Evolutionary conservation across 78 protist genomes (phyloP).

Genomic region (Chrysochromulina tobinii): DNA sequence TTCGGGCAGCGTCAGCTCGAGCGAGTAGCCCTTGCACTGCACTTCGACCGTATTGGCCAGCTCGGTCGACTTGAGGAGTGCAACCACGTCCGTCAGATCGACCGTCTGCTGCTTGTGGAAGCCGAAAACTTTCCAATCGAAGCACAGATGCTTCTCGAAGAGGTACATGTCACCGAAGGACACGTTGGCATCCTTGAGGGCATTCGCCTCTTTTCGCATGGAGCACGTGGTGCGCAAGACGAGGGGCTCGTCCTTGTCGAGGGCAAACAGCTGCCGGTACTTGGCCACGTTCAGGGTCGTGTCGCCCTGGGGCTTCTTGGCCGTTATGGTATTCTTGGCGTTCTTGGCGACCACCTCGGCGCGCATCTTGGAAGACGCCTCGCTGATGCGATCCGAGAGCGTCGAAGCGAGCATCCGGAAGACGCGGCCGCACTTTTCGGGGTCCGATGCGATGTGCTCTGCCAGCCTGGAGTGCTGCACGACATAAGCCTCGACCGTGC

Average conservation of each 20-base stretch:
- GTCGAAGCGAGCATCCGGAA: background rate
- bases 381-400: too few relatives aligned
- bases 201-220: background rate
- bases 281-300: too few relatives aligned
- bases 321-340: too few relatives aligned
- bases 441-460: background rate
- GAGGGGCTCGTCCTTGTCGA: too few relatives aligned
- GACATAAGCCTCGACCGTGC: background rate
- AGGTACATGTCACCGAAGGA: background rate
- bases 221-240: background rate
- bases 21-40: background rate
- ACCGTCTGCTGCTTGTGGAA: background rate
- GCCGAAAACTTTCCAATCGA: slow-evolving; percentile 1
- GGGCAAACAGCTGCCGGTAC: too few relatives aligned
- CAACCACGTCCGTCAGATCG: background rate
- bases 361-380: too few relatives aligned
- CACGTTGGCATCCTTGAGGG: background rate
- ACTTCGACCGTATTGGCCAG: background rate
- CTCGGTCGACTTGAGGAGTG: background rate
- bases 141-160: slow-evolving; percentile 6
- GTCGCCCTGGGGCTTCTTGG: too few relatives aligned
- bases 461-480: background rate
- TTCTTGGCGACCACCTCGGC: too few relatives aligned
- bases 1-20: background rate
- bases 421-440: background rate